phyloP scores from a whole-genome alignment of 1,284 basidiomycete genomes.

The Schizophyllum amplum region DNA sequence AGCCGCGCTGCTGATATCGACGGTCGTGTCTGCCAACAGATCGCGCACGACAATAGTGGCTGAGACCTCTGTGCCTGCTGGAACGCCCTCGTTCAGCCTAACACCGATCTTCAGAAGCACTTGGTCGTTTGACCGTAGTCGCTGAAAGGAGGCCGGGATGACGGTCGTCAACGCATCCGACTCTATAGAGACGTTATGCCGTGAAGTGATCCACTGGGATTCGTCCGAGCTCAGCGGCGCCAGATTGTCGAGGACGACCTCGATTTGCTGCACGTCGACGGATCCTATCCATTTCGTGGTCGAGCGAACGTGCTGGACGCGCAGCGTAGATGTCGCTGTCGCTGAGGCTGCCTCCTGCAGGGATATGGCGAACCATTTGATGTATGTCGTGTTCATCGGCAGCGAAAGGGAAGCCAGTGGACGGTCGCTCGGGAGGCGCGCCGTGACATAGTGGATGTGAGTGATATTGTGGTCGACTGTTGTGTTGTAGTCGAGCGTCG shows the following conservation, averaged over 20 bases:
- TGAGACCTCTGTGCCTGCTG: background rate
- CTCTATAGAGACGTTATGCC: conserved; percentile 26
- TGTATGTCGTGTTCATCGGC: conserved; percentile 6
- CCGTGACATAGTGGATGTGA: conserved; percentile 17
- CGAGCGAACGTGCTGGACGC: conserved; percentile 31
- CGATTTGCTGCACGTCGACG: conserved; percentile 32
- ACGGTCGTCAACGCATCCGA: conserved; percentile 30
- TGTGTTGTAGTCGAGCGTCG: conserved; percentile 14
- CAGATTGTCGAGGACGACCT: conserved; percentile 39
- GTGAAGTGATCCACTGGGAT: conserved; percentile 21
- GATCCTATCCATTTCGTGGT: conserved; percentile 30
- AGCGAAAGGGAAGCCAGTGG: conserved; percentile 18
- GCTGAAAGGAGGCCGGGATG: conserved; percentile 25
- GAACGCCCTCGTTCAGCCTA: conserved; percentile 1
- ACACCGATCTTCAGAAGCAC: conserved; percentile 32
- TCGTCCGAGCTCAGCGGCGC: conserved; percentile 18
- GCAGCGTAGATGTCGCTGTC: conserved; percentile 20
- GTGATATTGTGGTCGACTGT: conserved; percentile 21
- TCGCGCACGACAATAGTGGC: background rate
- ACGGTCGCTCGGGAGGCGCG: conserved; percentile 14
- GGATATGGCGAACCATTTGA: background rate
- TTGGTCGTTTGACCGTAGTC: conserved; percentile 39
- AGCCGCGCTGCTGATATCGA: conserved; percentile 18
- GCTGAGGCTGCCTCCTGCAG: background rate
- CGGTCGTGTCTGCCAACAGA: conserved; percentile 14